These are phyloP conservation scores for Candida gigantensis DNA, from an alignment of 1,139 yeast species.

Conservation along the genomic window DNA sequence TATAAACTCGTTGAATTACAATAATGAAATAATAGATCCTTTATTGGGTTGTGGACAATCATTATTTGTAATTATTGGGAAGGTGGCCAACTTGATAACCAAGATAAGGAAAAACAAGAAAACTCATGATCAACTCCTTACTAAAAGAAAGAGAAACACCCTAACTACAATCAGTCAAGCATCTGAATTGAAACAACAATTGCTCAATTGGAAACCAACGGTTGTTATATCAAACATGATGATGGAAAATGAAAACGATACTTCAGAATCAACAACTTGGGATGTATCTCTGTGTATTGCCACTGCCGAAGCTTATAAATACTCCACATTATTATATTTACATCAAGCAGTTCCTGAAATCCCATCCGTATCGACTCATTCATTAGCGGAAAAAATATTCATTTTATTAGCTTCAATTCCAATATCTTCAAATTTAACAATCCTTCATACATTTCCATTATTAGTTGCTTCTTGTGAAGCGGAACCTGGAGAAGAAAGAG, in stretches of 20 bases:
- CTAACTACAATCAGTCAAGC: conserved; percentile 54
- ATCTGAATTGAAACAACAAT: conserved; percentile 51
- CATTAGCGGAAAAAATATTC: conserved; percentile 59
- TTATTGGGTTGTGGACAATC: conserved; percentile 67
- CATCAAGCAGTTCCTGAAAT: conserved; percentile 74
- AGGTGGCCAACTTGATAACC: conserved; percentile 57
- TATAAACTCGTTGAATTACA: conserved; percentile 29
- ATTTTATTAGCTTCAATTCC: conserved; percentile 65
- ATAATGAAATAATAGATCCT: conserved; percentile 55
- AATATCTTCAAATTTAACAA: conserved; percentile 53
- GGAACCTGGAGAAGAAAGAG: conserved; percentile 55
- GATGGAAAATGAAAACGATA: conserved; percentile 25
- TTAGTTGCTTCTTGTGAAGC: conserved; percentile 69
- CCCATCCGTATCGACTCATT: conserved; percentile 55
- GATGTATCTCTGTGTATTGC: conserved; percentile 63
- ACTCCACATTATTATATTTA: conserved; percentile 55
- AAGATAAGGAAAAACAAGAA: conserved; percentile 41
- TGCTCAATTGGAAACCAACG: conserved; percentile 57
- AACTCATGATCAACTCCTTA: conserved; percentile 16
- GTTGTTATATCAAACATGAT: conserved; percentile 34
- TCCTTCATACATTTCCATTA: conserved; percentile 64
- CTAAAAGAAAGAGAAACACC: conserved; percentile 30
- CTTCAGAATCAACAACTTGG: conserved; percentile 31
- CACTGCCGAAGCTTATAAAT: conserved; percentile 69
- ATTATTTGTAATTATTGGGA: conserved; percentile 62